phyloP scores from a whole-genome alignment of 768 basidiomycete species.

The Naganishia friedmannii region DNA sequence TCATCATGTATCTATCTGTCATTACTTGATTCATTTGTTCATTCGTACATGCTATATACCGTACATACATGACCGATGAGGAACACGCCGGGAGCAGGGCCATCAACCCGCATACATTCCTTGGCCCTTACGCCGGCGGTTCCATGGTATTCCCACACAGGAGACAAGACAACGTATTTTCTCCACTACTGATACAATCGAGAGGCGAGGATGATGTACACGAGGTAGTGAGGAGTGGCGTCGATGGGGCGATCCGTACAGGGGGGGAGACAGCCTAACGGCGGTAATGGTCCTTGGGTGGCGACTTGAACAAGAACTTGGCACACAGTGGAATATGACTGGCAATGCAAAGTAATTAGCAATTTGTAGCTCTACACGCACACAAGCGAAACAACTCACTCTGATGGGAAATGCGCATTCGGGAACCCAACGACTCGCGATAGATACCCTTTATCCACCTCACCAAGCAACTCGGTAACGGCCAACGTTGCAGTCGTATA shows the following conservation, averaged over 20 bases:
- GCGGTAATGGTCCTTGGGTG: slow-evolving; percentile 22
- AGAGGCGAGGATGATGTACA: neutral
- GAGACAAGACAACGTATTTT: slow-evolving; percentile 17
- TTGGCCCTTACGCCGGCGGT: neutral
- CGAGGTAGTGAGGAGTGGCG: neutral
- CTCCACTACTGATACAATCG: slow-evolving; percentile 14
- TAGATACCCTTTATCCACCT: slow-evolving; percentile 78
- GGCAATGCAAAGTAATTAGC: slow-evolving; percentile 30
- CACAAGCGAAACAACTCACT: slow-evolving; percentile 61
- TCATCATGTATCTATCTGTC: neutral
- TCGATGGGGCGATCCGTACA: neutral
- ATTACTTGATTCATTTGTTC: neutral
- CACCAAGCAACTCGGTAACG: slow-evolving; percentile 79
- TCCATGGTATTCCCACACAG: neutral
- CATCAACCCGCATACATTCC: neutral
- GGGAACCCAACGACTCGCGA: slow-evolving; percentile 94
- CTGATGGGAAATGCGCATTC: slow-evolving; percentile 91
- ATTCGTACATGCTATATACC: slow-evolving; percentile 16
- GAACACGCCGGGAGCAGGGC: neutral
- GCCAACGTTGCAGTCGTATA: slow-evolving; percentile 70
- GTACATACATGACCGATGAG: slow-evolving; percentile 1
- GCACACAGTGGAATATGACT: slow-evolving; percentile 71
- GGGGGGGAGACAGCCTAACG: neutral
- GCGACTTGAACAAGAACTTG: slow-evolving; percentile 73
- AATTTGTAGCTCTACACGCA: slow-evolving; percentile 9